Evolutionary conservation across 257 asterid genomes (phyloP), one percentile per base, ranked within the genome.

Genomic region (Nemophila menziesii): DNA sequence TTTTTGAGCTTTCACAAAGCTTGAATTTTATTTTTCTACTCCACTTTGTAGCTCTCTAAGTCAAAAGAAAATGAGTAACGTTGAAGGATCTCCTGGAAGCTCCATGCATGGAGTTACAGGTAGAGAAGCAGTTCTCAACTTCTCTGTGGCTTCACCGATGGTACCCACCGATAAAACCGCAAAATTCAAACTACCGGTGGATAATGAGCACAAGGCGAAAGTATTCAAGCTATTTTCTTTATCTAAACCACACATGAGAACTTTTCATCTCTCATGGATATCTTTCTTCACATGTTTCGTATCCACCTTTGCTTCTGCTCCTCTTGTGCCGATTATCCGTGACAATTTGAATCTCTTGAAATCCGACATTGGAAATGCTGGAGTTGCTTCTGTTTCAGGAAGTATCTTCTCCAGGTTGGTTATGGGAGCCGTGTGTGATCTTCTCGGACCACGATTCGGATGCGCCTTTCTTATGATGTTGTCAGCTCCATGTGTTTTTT

Each of bases 31-130:
- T 10, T 26, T 26, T 26, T 26, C 33, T 26, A 5, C 33, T 26
- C 33, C 33, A 26, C 33, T n/a, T n/a, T n/a, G n/a, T n/a, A n/a
- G 8, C 16, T 7, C 6, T 39, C 38, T 29, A 13, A 8, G 16
- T n/a, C 8, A 22, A 33, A 11, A 9, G 8, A 43, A 33, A 33
- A 64, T 66, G 72, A 64, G 43, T 0, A 54, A 3, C 20, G 18
- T 49, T 23, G 63, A 45, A 54, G 51, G 52, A 0, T 48, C 60
- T 13, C 56, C 87, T 0, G 86, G 71, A 8, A 53, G 73, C 37
- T 80, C 93, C 19, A 66, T 79, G 92, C 92, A 79, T 51, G 85
- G 85, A 40, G 82, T 75, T 0, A 79, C 92, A 0, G 85, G 82
- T 17, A 54, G 71, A 44, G 92, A 79, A 38, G 77, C 74, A 1